These are phyloP conservation scores for Collybia sp. DNA, from an alignment of 768 basidiomycete genomes.

Conservation along the genomic window DNA sequence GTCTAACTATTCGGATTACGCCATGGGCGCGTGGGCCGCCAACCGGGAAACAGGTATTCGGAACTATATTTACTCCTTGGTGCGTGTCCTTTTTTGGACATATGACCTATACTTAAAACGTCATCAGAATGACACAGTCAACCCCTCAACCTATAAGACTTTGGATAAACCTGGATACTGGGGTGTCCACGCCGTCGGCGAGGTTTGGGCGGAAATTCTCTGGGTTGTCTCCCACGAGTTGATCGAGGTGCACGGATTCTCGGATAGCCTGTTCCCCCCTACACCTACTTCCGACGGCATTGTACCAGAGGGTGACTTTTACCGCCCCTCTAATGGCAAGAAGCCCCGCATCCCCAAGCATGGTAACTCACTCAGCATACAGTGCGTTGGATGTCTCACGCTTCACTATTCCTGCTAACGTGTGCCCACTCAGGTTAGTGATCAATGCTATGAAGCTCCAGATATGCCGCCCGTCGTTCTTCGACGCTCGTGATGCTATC, in stretches of 20 bases:
- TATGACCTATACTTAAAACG: background rate
- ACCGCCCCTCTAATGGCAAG: slow-evolving; percentile 44
- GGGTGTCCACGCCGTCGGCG: slow-evolving; percentile 89
- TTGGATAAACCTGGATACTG: slow-evolving; percentile 93
- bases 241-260: slow-evolving; percentile 80
- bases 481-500: slow-evolving; percentile 86
- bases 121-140: slow-evolving; percentile 53
- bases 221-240: slow-evolving; percentile 75
- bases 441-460: slow-evolving; percentile 94
- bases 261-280: slow-evolving; percentile 79
- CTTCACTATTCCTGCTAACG: background rate
- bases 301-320: slow-evolving; percentile 71
- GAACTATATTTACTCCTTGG: slow-evolving; percentile 81
- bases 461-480: slow-evolving; percentile 86
- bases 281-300: slow-evolving; percentile 56
- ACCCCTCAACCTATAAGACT: slow-evolving; percentile 92
- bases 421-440: slow-evolving; percentile 49
- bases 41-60: slow-evolving; percentile 75
- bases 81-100: slow-evolving; percentile 17
- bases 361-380: slow-evolving; percentile 82
- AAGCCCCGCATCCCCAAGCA: slow-evolving; percentile 79
- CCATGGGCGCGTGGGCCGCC: slow-evolving; percentile 96
- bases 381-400: slow-evolving; percentile 33
- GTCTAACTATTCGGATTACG: slow-evolving; percentile 67
- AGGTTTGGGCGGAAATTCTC: slow-evolving; percentile 93